Conservation (phyloP, 768 basidiomycete genomes). For the Trametes punicea region DNA sequence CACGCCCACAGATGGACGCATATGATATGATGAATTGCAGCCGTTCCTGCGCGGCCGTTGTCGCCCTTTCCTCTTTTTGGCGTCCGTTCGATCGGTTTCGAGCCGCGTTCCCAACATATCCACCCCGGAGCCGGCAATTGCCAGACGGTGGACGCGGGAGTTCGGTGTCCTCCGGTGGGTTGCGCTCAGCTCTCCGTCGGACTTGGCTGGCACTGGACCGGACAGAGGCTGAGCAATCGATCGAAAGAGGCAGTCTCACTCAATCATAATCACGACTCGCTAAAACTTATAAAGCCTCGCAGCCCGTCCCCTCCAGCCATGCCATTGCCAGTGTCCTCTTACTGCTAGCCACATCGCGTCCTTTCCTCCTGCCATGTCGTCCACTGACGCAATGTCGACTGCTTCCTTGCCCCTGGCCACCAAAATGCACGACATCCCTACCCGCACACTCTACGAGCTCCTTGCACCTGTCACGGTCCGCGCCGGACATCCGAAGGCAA, state of each 20-base stretch:
- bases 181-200: slow-evolving; percentile 2
- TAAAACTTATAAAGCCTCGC: slow-evolving; percentile 32
- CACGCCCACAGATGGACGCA: background rate
- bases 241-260: slow-evolving; percentile 25
- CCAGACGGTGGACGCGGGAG: slow-evolving; percentile 2
- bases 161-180: background rate
- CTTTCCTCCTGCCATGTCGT: slow-evolving; percentile 18
- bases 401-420: slow-evolving; percentile 24
- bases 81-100: slow-evolving; percentile 5
- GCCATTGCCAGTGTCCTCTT: background rate
- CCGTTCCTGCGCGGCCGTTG: background rate
- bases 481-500: slow-evolving; percentile 34
- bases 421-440: slow-evolving; percentile 39
- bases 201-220: slow-evolving; percentile 4
- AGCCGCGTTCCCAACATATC: slow-evolving; percentile 10
- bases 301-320: background rate
- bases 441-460: slow-evolving; percentile 46
- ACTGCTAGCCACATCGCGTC: background rate
- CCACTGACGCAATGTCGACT: slow-evolving; percentile 32
- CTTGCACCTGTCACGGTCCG: slow-evolving; percentile 57
- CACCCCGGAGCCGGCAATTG: slow-evolving; percentile 4
- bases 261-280: slow-evolving; percentile 21
- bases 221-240: slow-evolving; percentile 27
- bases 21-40: background rate
- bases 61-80: background rate